Percentiles rank a stretch among this genome's conserved stretches.
phyloP scores from a whole-genome alignment of 768 basidiomycete species.

The Arthromyces matolae region DNA sequence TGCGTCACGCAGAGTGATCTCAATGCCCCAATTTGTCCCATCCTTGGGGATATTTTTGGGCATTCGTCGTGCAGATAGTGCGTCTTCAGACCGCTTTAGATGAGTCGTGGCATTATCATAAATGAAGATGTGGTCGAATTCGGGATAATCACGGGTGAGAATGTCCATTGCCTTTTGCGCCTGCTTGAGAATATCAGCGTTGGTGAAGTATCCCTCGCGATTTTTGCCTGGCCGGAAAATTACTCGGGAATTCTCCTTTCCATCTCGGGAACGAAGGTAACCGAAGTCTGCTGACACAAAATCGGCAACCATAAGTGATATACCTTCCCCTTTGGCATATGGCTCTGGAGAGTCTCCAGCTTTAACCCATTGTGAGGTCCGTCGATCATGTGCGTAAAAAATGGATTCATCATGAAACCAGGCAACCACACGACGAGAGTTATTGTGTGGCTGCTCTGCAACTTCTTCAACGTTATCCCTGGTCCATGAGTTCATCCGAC shows the following conservation, averaged over 20 bases:
- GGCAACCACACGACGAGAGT: slow-evolving; percentile 8
- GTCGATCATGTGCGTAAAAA: slow-evolving; percentile 33
- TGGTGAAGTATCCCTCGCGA: slow-evolving; percentile 1
- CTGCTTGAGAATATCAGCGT: not conserved
- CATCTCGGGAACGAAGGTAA: slow-evolving; percentile 23
- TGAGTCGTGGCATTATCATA: not conserved
- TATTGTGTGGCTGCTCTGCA: not conserved
- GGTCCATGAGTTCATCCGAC: slow-evolving; percentile 12
- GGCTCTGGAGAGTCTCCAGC: slow-evolving; percentile 17
- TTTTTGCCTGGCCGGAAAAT: slow-evolving; percentile 23
- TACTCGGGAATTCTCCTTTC: slow-evolving; percentile 15
- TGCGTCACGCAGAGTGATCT: not conserved
- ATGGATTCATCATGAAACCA: slow-evolving; percentile 30
- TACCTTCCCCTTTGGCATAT: slow-evolving; percentile 30
- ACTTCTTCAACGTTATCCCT: slow-evolving; percentile 11
- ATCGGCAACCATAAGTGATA: slow-evolving; percentile 32
- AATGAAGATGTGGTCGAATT: not conserved
- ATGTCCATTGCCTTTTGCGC: not conserved
- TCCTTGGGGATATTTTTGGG: not conserved
- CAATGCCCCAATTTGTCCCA: not conserved
- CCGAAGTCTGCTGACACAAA: slow-evolving; percentile 33
- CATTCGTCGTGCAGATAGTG: not conserved
- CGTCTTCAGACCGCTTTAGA: not conserved
- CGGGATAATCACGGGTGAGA: not conserved
- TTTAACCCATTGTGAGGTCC: slow-evolving; percentile 23